Evolutionary conservation across 805 yeast species (phyloP), one percentile per base, ranked within the genome.

Genomic region (Kluyveromyces dobzhanskii): DNA sequence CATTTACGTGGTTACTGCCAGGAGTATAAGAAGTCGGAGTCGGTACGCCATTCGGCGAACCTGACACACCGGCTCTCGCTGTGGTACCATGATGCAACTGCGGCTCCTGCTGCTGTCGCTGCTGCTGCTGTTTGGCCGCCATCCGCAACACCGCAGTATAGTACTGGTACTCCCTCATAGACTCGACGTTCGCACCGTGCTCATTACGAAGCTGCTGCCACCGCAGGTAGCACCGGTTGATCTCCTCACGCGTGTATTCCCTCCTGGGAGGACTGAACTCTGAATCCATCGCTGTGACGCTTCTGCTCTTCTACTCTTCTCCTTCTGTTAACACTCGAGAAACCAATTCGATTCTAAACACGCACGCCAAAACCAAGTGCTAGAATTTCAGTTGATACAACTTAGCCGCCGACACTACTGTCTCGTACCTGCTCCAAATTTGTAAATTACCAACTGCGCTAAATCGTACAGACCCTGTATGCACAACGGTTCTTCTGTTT

Each of bases 141-240:
- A 51, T 50, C 30, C 56, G 57, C 30, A 61, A 42, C 18, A 59
- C 57, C 29, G 52, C 57, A 3, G 65, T 58, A 35, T 55, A 57
- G 37, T 56, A 59, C n/a, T 55, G 47, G 39, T 56, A 61, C 41
- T 61, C 64, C 2, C 62, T 60, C 9, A 56, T 49, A 29, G 51
- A 56, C 1, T 60, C 56, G 0, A 60, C 62, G 37, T 58, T 57
- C 28, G 56, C 60, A 16, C 63, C 61, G 27, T 59, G 64, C 30
- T 59, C 60, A 26, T 54, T 57, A 9, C 62, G 53, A 32, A 61
- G 38, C 32, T 59, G 63, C 38, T 61, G 65, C 65, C 65, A 61
- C 42, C 63, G 54, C 44, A 57, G 40, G 40, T 58, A 58, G 38
- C 64, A 59, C 30, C 65, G 53, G 35, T 59, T 59, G n/a, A 61